Evolutionary conservation across 805 yeast genomes (phyloP), one percentile per base, ranked within the genome.

Genomic region (Candida coleopterorum): DNA sequence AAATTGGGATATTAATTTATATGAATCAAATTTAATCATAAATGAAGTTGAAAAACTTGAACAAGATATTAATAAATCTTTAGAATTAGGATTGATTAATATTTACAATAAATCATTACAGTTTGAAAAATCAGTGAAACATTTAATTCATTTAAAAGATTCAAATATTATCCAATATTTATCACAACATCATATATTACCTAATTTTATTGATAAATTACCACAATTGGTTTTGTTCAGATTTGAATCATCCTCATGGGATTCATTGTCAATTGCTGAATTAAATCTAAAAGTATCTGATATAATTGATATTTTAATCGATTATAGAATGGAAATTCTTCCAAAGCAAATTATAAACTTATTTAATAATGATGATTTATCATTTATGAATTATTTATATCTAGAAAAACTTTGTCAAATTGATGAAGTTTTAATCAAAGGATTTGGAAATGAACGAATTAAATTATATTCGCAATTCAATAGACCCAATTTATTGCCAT

Each of bases 391-490:
- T 33, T 87, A 76, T 47, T 58, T 85, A 15, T 85, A 84, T 47
- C 58, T 93, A 29, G 81, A 80, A 40, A 63, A 66, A 44, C 59
- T 87, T n/a, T 67, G 71, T 9, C 52, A 56, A 18, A 58, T 64
- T 3, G 94, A 88, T 48, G 75, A 77, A 23, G 65, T 72, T 23
- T 51, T 77, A 33, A 69, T 75, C 4, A 64, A 65, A 15, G 69
- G 70, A 8, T 79, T 74, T 47, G 95, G 87, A 38, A 78, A 86
- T 47, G 74, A 80, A 30, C 69, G 83, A 56, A 74, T 89, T 9
- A 54, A 63, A 38, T 61, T 90, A 24, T 83, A 77, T 55, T 76
- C 88, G 0, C 72, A 74, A 41, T 85, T 68, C 52, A 78, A 81
- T 41, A 64, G 77, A 23, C 43, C 55, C 0, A 63, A 66, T 29